Evolutionary conservation across 306 rosid species (phyloP), one percentile per base, ranked within the genome.

Genomic region (Erythrophleum fordii): DNA sequence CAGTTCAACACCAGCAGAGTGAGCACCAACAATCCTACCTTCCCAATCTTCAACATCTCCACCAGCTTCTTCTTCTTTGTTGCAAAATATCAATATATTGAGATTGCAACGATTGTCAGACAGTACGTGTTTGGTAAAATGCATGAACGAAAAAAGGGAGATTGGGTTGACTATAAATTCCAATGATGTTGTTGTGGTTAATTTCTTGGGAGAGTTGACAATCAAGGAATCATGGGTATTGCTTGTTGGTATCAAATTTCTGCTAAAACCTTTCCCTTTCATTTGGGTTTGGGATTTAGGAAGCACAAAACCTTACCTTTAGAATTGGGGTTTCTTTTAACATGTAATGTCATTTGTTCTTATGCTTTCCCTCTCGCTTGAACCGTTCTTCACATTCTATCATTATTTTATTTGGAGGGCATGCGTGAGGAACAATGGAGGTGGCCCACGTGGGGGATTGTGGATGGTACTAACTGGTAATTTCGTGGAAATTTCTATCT

Each of bases 171-270:
- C 31, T 75, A n/a, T 58, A 58, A 60, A 66, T 53, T 81, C 23
- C 13, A 5, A 25, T 14, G n/a, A 59, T 51, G 29, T 11, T 82
- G 73, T 49, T 31, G 45, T 34, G 45, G 44, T 61, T 61, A 28
- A 2, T 34, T 59, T 59, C 39, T 59, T 59, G 66, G 12, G n/a
- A 59, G 66, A 12, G 37, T 13, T 59, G n/a, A 59, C 65, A 44
- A 44, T 52, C 65, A 86, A 82, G 79, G 82, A 86, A 41, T 68
- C 34, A 13, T 68, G 73, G 53, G 73, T 4, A 72, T 89, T 85
- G 93, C 92, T 88, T 91, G 73, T 37, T 44, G 60, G 53, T 49
- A 17, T 82, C 56, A 44, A 72, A 42, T 77, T 70, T 72, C 76
- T 52, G 55, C 78, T 79, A 42, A 62, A 62, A 70, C 72, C 83